Base-by-base conservation (phyloP, 768 basidiomycete species). In the Sarcodon sp. region DNA sequence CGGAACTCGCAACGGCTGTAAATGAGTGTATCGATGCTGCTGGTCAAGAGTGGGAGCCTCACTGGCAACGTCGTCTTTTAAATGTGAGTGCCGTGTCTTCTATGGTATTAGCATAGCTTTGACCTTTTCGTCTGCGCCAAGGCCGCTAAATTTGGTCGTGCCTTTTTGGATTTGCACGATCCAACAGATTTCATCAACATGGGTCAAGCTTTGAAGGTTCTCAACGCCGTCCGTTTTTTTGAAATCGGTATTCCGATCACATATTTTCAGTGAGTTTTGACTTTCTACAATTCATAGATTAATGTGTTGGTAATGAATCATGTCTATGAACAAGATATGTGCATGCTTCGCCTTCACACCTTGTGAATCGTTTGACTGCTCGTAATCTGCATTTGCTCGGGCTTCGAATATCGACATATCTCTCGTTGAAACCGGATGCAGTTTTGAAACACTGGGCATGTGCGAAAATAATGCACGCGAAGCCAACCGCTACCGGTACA, bases 71-170 rank as follows among this genome's bases (percentile, higher is more conserved):
- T 45, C 76, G 76, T 35, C 72, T 98, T 43, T 70, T 98, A 15
- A 87, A 80, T 60, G 92, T 91, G 51, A 55, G 74, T 59, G 1
- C 35, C 50, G 21, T 44, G 15, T 21, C 33, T 21, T 43, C 18
- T 27, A 4, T 7, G 50, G 8, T 35, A 33, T 35, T 18, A n/a
- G 50, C 47, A 44, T 36, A 44, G 15, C 16, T 11, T 9, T 32
- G 3, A 18, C 15, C 47, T 33, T 13, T 35, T 32, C 33, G 33
- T 12, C 33, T 44, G 15, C 10, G 21, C 53, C 0, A 54, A 94
- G 88, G 91, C 93, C n/a, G 94, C 94, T 7, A 92, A 92, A 60
- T 97, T 94, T 58, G 96, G 94, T 1, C 78, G 91, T 51, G 85
- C 89, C 0, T 99, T 92, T 60, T 65, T 99, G 53, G 96, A 98